Base-by-base conservation (phyloP, 2,329 filamentous ascomycete species). In the Ceratocystis huliohia region DNA sequence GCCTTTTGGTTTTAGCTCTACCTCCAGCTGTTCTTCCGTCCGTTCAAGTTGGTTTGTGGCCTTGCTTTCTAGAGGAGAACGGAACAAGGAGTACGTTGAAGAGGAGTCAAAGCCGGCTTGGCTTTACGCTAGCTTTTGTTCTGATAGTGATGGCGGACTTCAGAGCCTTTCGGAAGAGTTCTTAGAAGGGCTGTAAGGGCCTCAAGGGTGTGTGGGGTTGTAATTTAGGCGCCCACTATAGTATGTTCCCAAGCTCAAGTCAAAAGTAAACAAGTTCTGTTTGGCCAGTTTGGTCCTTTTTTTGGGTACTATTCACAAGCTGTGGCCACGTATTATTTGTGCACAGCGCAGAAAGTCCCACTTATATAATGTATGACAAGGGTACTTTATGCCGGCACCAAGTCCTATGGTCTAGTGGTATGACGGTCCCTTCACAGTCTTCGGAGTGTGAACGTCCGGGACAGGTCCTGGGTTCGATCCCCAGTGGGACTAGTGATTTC, bases 381-480 rank as follows among this genome's bases (percentile, higher is more conserved):
- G 1, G 0, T 0, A 0, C 0, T 5, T 1, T 8, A n/a, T 20
- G 3, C 2, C 15, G 3, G 17, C 15, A 15, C 0, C n/a, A 59
- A 68, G 66, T 68, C 66, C 66, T 68, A 68, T 68, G 64, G 66
- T 68, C 66, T 66, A 68, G 66, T 66, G 66, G 64, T 68, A 68
- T 68, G 64, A 68, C 66, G 66, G 64, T 68, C 64, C 66, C 64
- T 68, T 68, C 66, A 68, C 66, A 68, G 0, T 22, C 15, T 44
- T 57, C 10, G 20, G 5, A 10, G 7, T 30, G 63, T 67, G 44
- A 7, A 65, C 37, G 46, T 30, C 17, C 66, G 66, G 66, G 66
- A 68, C 57, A 66, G 66, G 64, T 68, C 66, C 66, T 68, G 66
- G 66, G 66, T 68, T 68, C 66, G 66, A 68, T 68, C 66, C 66